Evolutionary conservation across 2,329 filamentous ascomycete genomes (phyloP), one percentile per base, ranked within the genome.

Genomic region (Orbilia quercus): DNA sequence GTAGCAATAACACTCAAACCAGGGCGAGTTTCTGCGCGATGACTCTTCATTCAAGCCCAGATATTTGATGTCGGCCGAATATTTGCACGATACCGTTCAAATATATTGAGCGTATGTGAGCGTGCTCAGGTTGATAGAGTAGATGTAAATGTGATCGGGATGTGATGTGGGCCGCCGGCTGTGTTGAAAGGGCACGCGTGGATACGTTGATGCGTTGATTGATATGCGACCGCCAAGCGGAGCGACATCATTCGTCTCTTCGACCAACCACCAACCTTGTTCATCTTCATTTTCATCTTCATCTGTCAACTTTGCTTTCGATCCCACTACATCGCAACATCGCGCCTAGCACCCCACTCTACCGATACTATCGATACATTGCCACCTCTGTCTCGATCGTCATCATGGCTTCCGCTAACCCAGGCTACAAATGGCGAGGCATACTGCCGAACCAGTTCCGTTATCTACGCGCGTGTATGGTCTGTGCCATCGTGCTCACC

Each of bases 391-490:
- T 50, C 16, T n/a, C 62, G 66, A 60, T 9, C 23, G 7, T 2
- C 50, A 64, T 23, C 40, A 67, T 69, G 70, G 57, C 70, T 5
- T 55, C 63, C 47, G 55, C 45, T 14, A 66, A 66, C 20, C 69
- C 60, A 1, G 70, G 64, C 25, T 74, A 74, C 63, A 64, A 53
- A 25, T 75, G 72, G 72, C 36, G 31, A 12, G 25, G 54, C 71
- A 82, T 81, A 76, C 82, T 83, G 77, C 83, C 84, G 65, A 90
- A 88, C 81, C 91, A 95, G 82, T 88, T 90, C 83, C 91, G 93
- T 82, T 89, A 91, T 80, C 87, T 96, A 77, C 93, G 95, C 82
- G 95, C 95, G 79, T 99, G 95, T 85, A 97, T 99, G 92, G 92
- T 98, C 77, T 99, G 95, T 87, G 94, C 92, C 62, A 90, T 98